Evolutionary conservation across 2,329 filamentous ascomycete genomes (phyloP), one percentile per base, ranked within the genome.

Genomic region (Exserohilum turcica): DNA sequence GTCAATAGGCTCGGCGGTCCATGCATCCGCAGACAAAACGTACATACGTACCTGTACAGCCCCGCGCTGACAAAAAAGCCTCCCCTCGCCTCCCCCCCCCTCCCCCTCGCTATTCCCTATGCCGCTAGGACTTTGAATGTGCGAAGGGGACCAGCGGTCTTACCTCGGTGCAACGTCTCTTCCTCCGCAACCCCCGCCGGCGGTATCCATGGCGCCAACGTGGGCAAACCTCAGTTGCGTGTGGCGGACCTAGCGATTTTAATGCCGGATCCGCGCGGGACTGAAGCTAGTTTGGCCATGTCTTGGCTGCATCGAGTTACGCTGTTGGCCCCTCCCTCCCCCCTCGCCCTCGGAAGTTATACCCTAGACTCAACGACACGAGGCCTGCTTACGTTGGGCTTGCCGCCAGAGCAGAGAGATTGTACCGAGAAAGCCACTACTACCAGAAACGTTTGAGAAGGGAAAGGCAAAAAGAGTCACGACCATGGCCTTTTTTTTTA

Each of bases 131-230:
- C 21, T 24, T n/a, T 24, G n/a, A 9, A 13, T 40, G n/a, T 9
- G 24, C 38, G 28, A 18, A n/a, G n/a, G 12, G 35, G 35, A 37
- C 29, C 13, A 13, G 15, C 50, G 50, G 50, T 13, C 10, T 18
- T 48, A 27, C 27, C 36, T 52, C 50, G 50, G 44, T 31, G 12
- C 13, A 2, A 33, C 10, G 27, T 31, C 21, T 40, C 19, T 8
- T 36, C 38, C 44, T 48, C 50, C 44, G 50, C 33, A 46, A 8
- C 35, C 43, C 43, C 43, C 43, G 43, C 43, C 33, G 43, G 35
- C 43, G 27, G 15, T 29, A 46, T 38, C 33, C 29, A 29, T 46
- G 43, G 37, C 32, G 31, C 32, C 18, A 29, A 28, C 33, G 40
- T 43, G 21, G 35, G 27, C 33, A 29, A 44, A 24, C 15, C 24